phyloP scores from a whole-genome alignment of 2,329 filamentous ascomycete genomes.

The Shiraia sp. region DNA sequence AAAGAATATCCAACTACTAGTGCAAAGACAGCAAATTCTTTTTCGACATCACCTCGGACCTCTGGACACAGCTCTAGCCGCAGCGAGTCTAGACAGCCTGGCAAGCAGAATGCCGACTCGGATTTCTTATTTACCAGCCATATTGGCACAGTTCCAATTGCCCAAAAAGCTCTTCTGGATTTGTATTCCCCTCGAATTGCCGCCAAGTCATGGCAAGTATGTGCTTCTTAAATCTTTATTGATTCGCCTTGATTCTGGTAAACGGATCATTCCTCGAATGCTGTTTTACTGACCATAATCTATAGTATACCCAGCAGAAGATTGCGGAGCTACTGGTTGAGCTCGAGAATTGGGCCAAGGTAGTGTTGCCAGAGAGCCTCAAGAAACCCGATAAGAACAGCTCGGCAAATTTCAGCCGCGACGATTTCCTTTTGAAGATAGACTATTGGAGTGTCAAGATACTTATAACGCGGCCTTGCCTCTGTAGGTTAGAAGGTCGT shows the following conservation, averaged over 20 bases:
- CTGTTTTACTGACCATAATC: not conserved
- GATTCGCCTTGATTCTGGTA: not conserved
- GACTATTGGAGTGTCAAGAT: conserved; percentile 41
- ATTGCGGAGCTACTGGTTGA: conserved; percentile 35
- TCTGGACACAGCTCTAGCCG: conserved; percentile 1
- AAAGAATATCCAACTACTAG: not conserved
- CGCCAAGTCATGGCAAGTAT: conserved; percentile 40
- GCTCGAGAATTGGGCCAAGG: conserved; percentile 37
- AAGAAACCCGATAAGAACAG: not conserved
- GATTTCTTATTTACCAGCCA: conserved; percentile 13
- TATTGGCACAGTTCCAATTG: conserved; percentile 36
- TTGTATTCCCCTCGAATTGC: conserved; percentile 44
- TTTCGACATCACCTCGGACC: not conserved
- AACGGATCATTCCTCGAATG: conserved; percentile 12
- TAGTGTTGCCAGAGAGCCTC: conserved; percentile 11
- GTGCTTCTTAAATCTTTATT: not conserved
- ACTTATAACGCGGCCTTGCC: conserved; percentile 44
- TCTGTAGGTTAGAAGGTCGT: conserved; percentile 40
- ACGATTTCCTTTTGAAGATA: conserved; percentile 25
- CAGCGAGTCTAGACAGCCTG: conserved; percentile 1
- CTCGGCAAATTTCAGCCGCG: conserved; percentile 8
- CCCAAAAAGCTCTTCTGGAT: conserved; percentile 33
- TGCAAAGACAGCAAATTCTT: too few relatives aligned
- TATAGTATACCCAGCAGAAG: conserved; percentile 31
- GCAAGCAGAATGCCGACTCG: not conserved